These are phyloP conservation scores for Entomortierella chlamydospora DNA, from an alignment of 192 early-diverging fungal species.

Conservation along the genomic window DNA sequence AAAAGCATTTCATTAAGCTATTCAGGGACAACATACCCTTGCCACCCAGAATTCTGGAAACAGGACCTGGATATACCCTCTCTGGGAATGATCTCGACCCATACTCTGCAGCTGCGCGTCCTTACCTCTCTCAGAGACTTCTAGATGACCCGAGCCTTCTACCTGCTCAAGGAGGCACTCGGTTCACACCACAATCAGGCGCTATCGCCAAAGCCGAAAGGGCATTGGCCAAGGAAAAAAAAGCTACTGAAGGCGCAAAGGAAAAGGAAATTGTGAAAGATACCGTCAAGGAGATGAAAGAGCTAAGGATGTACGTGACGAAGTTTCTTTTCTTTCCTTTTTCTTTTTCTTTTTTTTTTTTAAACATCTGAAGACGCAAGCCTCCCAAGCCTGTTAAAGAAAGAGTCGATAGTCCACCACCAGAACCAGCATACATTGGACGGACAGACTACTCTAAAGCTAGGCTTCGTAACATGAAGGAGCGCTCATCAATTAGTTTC, in stretches of 20 bases:
- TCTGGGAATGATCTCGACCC: conserved; percentile 92
- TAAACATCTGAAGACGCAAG: conserved; percentile 30
- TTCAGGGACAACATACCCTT: conserved; percentile 84
- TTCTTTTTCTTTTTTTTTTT: conserved; percentile 7
- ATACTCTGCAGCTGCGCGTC: conserved; percentile 85
- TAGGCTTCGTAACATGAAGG: conserved; percentile 59
- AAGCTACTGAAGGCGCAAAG: background rate
- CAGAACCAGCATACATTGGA: conserved; percentile 55
- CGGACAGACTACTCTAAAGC: conserved; percentile 67
- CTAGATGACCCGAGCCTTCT: conserved; percentile 34
- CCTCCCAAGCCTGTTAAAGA: conserved; percentile 26
- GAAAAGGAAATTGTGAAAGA: conserved; percentile 13
- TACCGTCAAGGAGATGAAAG: conserved; percentile 27
- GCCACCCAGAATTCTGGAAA: conserved; percentile 80
- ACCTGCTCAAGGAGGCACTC: conserved; percentile 39
- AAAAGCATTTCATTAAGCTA: conserved; percentile 94
- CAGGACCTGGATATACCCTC: conserved; percentile 83
- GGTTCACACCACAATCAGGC: conserved; percentile 23
- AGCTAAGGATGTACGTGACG: conserved; percentile 35
- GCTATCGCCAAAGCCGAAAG: conserved; percentile 38
- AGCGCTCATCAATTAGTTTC: conserved; percentile 56
- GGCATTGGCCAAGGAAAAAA: conserved; percentile 33
- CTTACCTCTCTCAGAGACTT: conserved; percentile 68
- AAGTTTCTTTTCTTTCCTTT: background rate
- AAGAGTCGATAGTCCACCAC: conserved; percentile 12